Base-by-base conservation (phyloP, 768 basidiomycete species). In the Psilocybe cyanescens region DNA sequence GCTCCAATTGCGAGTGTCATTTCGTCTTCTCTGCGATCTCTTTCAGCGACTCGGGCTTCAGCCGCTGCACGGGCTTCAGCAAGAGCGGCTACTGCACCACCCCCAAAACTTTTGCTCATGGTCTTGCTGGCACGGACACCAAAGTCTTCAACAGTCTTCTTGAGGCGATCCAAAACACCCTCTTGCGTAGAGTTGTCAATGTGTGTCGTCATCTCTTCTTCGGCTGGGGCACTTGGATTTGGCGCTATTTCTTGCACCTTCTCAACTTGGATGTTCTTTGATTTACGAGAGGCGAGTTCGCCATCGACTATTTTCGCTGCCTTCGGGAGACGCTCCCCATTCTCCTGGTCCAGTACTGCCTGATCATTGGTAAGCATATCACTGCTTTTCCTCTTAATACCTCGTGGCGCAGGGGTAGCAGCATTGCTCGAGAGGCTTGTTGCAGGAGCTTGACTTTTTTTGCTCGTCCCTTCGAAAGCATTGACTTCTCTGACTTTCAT, bases 401-500 rank as follows among this genome's bases (percentile, higher is more conserved):
- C 59, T 65, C 75, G 31, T 69, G 68, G 19, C 69, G 64, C 8
- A 67, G 30, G 24, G 17, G 31, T 33, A 24, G 52, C 35, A 28
- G 47, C 44, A 8, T 63, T 35, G 17, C 29, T 31, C 31, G 48
- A 19, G 41, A 63, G 48, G 17, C 55, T 66, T 6, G 63, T 57
- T 19, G 65, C 53, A 24, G 63, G 58, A 28, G 47, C 66, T 24
- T 63, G 70, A 19, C 69, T 57, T 55, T 78, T 82, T 70, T 74
- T 83, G 59, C 66, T 67, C 9, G 76, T 76, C n/a, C 76, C 78
- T 68, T 91, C 91, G 68, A 86, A 75, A 16, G 89, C 89, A 64
- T 89, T 89, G 28, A 81, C 86, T 68, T 91, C 89, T 37, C 91
- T 81, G 12, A 88, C 92, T 67, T 90, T 91, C 74, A 84, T 85